Evolutionary conservation across 163 green algal genomes (phyloP).

Genomic region (Scenedesmus sp.): DNA sequence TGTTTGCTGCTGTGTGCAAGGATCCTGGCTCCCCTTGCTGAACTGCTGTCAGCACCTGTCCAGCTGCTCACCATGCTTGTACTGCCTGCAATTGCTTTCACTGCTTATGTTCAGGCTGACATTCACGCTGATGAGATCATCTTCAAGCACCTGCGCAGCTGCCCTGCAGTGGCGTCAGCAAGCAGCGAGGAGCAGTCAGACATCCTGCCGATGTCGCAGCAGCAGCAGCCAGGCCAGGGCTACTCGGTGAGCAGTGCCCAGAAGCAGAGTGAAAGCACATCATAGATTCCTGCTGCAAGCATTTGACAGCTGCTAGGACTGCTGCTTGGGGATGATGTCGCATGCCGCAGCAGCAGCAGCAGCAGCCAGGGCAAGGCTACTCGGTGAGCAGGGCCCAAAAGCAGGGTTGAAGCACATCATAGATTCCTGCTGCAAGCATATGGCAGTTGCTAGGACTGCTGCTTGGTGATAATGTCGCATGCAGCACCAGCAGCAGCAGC

Average conservation of each 20-base stretch:
- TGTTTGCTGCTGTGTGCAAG: too few relatives aligned
- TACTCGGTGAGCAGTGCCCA: constrained; percentile 47
- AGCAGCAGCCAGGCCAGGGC: constrained; percentile 1
- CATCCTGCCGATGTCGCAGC: constrained; percentile 44
- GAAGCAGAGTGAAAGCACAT: background rate
- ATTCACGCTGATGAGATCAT: constrained; percentile 76
- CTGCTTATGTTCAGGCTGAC: constrained; percentile 61
- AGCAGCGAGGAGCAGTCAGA: constrained; percentile 79
- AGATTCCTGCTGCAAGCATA: background rate
- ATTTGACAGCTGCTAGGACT: background rate
- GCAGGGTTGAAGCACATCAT: background rate
- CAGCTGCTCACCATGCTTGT: constrained; percentile 18
- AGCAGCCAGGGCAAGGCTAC: background rate
- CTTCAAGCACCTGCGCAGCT: constrained; percentile 68
- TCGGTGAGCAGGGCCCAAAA: background rate
- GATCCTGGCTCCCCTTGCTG: background rate
- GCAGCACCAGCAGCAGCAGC: background rate
- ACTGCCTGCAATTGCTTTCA: background rate
- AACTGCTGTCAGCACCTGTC: background rate
- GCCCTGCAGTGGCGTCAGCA: constrained; percentile 69
- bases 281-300: background rate
- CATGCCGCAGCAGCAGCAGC: background rate
- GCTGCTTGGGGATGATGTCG: background rate
- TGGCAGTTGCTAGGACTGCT: background rate
- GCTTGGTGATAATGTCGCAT: background rate